Conservation (phyloP, 352 stramenopile species). For the Plasmopara muralis region DNA sequence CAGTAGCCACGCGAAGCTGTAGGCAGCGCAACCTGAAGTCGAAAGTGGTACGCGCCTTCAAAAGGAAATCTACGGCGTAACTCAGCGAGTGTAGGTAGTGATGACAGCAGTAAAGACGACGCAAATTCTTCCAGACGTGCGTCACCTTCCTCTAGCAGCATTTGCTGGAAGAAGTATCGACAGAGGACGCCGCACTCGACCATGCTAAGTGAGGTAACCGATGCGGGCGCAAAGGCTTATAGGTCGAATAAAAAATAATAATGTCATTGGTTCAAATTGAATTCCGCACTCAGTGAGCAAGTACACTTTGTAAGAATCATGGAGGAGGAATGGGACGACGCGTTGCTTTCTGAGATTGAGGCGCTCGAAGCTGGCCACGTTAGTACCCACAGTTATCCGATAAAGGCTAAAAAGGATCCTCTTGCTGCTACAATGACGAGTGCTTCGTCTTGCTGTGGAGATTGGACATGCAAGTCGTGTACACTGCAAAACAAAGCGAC, state of each 20-base stretch:
- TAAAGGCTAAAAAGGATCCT: slow-evolving; percentile 9
- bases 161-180: slow-evolving; percentile 81
- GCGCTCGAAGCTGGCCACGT: slow-evolving; percentile 51
- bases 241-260: not conserved
- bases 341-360: slow-evolving; percentile 58
- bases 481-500: slow-evolving; percentile 48
- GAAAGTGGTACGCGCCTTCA: slow-evolving; percentile 69
- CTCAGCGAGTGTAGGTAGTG: slow-evolving; percentile 50
- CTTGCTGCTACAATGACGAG: slow-evolving; percentile 1
- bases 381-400: slow-evolving; percentile 6
- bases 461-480: slow-evolving; percentile 49
- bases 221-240: not conserved
- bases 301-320: not conserved
- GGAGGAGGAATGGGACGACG: slow-evolving; percentile 79
- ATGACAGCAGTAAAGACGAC: slow-evolving; percentile 64
- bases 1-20: slow-evolving; percentile 36
- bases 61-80: slow-evolving; percentile 73
- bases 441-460: slow-evolving; percentile 3
- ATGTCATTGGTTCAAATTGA: slow-evolving; percentile 3
- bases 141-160: slow-evolving; percentile 45
- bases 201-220: slow-evolving; percentile 4
- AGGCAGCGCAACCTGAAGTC: slow-evolving; percentile 37
- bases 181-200: slow-evolving; percentile 51
- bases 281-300: no score
- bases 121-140: slow-evolving; percentile 35